Conservation (phyloP, 2,329 filamentous ascomycete genomes). For the Ophiocordyceps australis region DNA sequence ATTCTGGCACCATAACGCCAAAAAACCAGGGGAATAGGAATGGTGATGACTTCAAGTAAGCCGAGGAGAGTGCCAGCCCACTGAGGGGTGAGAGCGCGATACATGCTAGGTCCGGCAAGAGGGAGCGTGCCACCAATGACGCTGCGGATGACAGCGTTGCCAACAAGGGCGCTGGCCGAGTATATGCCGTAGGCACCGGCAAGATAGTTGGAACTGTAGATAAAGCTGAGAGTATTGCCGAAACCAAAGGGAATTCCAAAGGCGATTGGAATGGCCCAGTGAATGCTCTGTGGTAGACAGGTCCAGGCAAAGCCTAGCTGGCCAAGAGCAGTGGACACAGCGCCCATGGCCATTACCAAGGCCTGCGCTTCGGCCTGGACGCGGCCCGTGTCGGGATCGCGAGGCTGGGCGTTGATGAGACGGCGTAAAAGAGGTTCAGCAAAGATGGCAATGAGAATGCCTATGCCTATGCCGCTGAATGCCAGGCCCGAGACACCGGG, state of each 20-base stretch:
- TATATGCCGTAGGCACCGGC: slow-evolving; percentile 67
- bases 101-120: slow-evolving; percentile 57
- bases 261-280: slow-evolving; percentile 64
- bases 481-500: slow-evolving; percentile 57
- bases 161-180: slow-evolving; percentile 62
- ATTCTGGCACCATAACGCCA: slow-evolving; percentile 43
- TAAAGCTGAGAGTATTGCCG: slow-evolving; percentile 64
- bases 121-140: slow-evolving; percentile 64
- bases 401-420: slow-evolving; percentile 59
- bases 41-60: slow-evolving; percentile 51
- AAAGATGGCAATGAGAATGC: slow-evolving; percentile 41
- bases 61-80: slow-evolving; percentile 68
- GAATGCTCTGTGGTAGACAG: slow-evolving; percentile 55
- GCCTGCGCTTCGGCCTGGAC: slow-evolving; percentile 66
- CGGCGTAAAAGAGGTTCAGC: slow-evolving; percentile 55
- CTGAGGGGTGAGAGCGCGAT: slow-evolving; percentile 47
- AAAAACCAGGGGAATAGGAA: slow-evolving; percentile 68
- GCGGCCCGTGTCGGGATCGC: slow-evolving; percentile 57
- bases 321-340: slow-evolving; percentile 55
- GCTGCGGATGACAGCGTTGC: slow-evolving; percentile 58
- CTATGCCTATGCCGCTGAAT: slow-evolving; percentile 53
- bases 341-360: slow-evolving; percentile 59
- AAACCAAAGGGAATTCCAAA: slow-evolving; percentile 65
- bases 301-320: slow-evolving; percentile 86
- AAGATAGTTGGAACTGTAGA: slow-evolving; percentile 68